phyloP scores from a whole-genome alignment of 1,284 basidiomycete species.

The Ganoderma lingzhi region DNA sequence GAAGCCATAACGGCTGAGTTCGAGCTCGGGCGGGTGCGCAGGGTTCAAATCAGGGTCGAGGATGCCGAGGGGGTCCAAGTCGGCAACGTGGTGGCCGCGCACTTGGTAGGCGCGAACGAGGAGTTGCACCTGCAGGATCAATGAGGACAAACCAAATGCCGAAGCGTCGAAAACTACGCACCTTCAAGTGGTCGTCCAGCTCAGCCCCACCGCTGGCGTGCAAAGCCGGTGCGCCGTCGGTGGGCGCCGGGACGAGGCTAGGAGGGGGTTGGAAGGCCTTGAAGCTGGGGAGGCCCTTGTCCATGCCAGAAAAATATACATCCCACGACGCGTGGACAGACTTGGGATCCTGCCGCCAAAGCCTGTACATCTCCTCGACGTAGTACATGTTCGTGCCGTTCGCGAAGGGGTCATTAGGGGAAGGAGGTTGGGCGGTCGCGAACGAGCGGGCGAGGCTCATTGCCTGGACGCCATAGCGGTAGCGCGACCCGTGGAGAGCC shows the following conservation, averaged over 20 bases:
- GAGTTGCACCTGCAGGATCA: constrained; percentile 80
- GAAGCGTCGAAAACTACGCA: constrained; percentile 44
- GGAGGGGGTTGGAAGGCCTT: constrained; percentile 92
- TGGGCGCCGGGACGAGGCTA: constrained; percentile 68
- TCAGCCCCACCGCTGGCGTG: constrained; percentile 77
- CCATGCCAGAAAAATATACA: constrained; percentile 93
- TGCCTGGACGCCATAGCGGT: constrained; percentile 32
- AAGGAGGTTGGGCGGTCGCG: constrained; percentile 65
- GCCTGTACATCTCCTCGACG: constrained; percentile 94
- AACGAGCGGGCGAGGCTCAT: constrained; percentile 40
- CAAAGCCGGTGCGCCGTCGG: constrained; percentile 86
- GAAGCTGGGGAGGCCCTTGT: constrained; percentile 85
- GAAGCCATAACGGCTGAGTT: constrained; percentile 94
- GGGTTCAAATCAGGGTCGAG: constrained; percentile 87
- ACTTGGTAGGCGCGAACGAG: constrained; percentile 99
- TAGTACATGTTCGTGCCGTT: constrained; percentile 96
- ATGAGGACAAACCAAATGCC: constrained; percentile 10
- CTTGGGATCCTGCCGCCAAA: constrained; percentile 90
- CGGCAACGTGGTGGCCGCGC: constrained; percentile 95
- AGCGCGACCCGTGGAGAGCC: constrained; percentile 29
- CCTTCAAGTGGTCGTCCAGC: constrained; percentile 96
- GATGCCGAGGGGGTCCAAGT: constrained; percentile 96
- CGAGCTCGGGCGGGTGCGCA: constrained; percentile 85
- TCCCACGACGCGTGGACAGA: constrained; percentile 97
- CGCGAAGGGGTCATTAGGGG: constrained; percentile 83